Evolutionary conservation across 1,284 basidiomycete species (phyloP), one percentile per base, ranked within the genome.

Genomic region (Fomitopsis schrenkii): DNA sequence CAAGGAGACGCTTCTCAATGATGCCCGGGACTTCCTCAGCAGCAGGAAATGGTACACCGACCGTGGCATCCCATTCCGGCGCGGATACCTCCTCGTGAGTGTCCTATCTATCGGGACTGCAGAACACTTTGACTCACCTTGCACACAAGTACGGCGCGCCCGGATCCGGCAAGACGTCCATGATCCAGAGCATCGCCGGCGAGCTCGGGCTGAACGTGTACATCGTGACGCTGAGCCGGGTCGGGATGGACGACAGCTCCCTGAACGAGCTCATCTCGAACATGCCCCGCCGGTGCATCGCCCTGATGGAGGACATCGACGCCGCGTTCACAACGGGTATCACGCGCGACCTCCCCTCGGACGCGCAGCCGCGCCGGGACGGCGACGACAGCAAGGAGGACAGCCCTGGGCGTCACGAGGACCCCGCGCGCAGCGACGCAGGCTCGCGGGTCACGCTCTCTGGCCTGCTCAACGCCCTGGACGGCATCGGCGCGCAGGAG

Each of bases 221-320:
- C 71, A 83, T 91, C 54, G 73, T 94, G 46, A 87, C 88, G 0
- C 80, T 94, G n/a, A 86, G 89, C 2, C 81, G 85, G 19, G 71
- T 77, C 5, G 86, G 85, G 12, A 72, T 94, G 62, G 89, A 93
- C 69, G 92, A 94, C 69, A 76, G 78, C 1, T 70, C 75, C 5
- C 80, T 94, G 33, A 79, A 76, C 53, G 79, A 83, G 28, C 76
- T 92, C 44, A 84, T 92, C 62, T 80, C 82, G 8, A 78, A 82
- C 8, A 80, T 93, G 2, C 90, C 91, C 46, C 79, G 84, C 56
- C 79, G 82, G 64, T 89, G 86, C 65, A 87, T 94, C 61, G 85
- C 88, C 0, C 76, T 94, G 28, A 89, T 94, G 82, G 91, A 94
- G 73, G 91, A 91, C 68, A 87, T 92, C 61, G 90, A 92, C 64